Base-by-base conservation (phyloP, 192 early-diverging fungal genomes). In the Pilobolus umbonatus region DNA sequence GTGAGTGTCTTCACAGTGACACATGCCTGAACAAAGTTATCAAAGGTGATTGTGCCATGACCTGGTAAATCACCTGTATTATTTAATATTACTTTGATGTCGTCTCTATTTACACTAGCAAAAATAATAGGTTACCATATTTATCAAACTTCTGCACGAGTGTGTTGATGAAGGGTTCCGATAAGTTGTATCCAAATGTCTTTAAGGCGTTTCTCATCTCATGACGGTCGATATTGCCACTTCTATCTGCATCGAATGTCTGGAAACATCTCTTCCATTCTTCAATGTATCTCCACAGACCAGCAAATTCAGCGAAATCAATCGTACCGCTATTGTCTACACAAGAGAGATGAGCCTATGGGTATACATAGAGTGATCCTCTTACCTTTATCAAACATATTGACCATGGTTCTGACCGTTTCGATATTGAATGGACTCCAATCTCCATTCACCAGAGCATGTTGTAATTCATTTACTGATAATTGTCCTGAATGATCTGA, bases 211-310 rank as follows among this genome's bases (percentile, higher is more conserved):
- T 78, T 52, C 61, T 71, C 71, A 92, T 76, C 67, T 92, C 88
- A 14, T 69, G 68, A 46, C 77, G 78, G 55, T 90, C 86, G 52
- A 92, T 90, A 55, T 76, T 84, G 34, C 88, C 88, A 29, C 81
- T 84, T 58, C 76, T 78, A 65, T 92, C 88, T 17, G 72, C 74
- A 68, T 92, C 90, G 63, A 89, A 92, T 8, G 79, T 79, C 61
- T 73, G 73, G 74, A 90, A 92, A 69, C 88, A 90, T 25, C 78
- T 59, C 67, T 88, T 88, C 90, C 90, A 92, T 30, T 90, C 87
- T 57, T 88, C 84, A 65, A 90, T 92, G 60, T 89, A 92, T 57
- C 73, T 75, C 87, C 86, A 90, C 30, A 90, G 75, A 26, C 86
- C 84, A 45, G 81, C 73, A 64, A 92, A 92, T 73, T 92, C 90